phyloP scores from a whole-genome alignment of 169 alveolate genomes.

The Eimeria sp. region DNA sequence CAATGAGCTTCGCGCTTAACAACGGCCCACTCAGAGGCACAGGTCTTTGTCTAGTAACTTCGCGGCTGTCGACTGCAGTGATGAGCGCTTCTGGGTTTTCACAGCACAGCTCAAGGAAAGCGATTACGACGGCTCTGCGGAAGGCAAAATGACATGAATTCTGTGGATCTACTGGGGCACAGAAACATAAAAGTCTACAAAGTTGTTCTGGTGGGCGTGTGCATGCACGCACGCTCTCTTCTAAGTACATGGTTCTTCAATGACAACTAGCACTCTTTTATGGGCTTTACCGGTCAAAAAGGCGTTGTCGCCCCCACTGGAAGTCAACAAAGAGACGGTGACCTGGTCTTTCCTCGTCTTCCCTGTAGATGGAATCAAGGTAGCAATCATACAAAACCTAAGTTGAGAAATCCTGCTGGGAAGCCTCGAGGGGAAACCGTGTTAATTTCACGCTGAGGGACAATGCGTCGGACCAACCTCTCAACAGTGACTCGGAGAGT shows the following conservation, averaged over 20 bases:
- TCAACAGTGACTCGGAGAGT: slow-evolving; percentile 90
- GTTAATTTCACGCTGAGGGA: background rate
- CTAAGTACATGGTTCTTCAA: background rate
- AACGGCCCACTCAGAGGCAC: slow-evolving; percentile 67
- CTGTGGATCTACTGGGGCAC: background rate
- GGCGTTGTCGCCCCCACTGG: slow-evolving; percentile 89
- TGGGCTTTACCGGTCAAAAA: slow-evolving; percentile 88
- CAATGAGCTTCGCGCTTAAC: background rate
- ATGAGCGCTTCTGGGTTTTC: slow-evolving; percentile 87
- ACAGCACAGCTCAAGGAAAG: slow-evolving; percentile 87
- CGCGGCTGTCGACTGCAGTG: slow-evolving; percentile 84
- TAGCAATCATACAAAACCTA: background rate
- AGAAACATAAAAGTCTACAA: background rate
- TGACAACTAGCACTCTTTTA: background rate
- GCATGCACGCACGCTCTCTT: background rate
- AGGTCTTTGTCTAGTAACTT: slow-evolving; percentile 58
- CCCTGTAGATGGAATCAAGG: slow-evolving; percentile 27
- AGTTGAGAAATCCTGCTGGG: background rate
- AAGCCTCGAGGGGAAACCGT: background rate
- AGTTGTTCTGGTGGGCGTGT: background rate
- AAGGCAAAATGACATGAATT: slow-evolving; percentile 22
- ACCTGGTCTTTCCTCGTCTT: slow-evolving; percentile 82
- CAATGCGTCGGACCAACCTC: slow-evolving; percentile 47
- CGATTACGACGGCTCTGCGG: slow-evolving; percentile 92
- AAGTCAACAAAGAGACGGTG: slow-evolving; percentile 84